Evolutionary conservation across 1,284 basidiomycete species (phyloP).

Genomic region (Cystobasidiaceae sp.): DNA sequence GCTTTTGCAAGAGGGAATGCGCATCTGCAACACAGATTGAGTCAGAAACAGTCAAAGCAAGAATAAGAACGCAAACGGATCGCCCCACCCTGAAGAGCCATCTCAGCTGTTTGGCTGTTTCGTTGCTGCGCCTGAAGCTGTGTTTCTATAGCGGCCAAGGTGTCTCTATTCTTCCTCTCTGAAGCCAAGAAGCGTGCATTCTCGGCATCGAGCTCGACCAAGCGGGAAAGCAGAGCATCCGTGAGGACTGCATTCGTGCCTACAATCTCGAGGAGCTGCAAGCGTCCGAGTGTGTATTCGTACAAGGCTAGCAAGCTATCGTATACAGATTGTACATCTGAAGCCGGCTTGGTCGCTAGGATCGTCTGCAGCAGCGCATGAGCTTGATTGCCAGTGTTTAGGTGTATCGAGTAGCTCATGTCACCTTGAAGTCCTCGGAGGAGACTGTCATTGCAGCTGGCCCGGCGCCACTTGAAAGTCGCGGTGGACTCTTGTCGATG

Average conservation of each 20-base stretch:
- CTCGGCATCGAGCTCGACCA: slow-evolving; percentile 9
- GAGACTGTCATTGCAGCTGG: too few species aligned
- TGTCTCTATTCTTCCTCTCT: not conserved
- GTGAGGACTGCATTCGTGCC: slow-evolving; percentile 11
- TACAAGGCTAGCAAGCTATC: not conserved
- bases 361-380: too few species aligned
- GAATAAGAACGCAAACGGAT: not conserved
- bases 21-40: not conserved
- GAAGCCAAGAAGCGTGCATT: not conserved
- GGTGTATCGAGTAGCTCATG: too few species aligned
- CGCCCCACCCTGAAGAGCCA: not conserved
- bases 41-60: not conserved
- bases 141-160: not conserved
- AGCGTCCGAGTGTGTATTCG: not conserved
- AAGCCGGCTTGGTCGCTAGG: not conserved
- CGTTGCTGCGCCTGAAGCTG: not conserved
- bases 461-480: too few species aligned
- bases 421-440: too few species aligned
- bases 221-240: not conserved
- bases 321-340: not conserved
- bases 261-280: not conserved
- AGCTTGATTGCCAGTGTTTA: too few species aligned
- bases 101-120: not conserved
- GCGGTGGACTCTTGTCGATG: too few species aligned
- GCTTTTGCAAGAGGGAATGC: slow-evolving; percentile 2